Evolutionary conservation across 306 rosid genomes (phyloP), one percentile per base, ranked within the genome.

Genomic region (Arachis stenosperma): DNA sequence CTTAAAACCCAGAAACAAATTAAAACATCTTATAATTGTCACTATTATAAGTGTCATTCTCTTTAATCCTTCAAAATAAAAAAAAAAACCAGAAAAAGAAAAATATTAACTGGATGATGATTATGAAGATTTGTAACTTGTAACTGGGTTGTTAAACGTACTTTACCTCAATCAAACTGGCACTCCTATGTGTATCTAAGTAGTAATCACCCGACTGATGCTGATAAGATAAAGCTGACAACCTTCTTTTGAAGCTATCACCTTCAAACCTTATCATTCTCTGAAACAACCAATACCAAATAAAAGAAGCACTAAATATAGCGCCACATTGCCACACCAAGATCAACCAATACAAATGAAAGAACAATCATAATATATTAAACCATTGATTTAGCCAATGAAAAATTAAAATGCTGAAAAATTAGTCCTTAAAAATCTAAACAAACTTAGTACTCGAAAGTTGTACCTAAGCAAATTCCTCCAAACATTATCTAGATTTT

Each of bases 121-220:
- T 53, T 39, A 33, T 10, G 59, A 81, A 73, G 67, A 55, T 61
- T 37, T 39, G 40, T 55, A 46, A 41, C 37, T 60, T 72, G 52
- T 22, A 58, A 42, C 58, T 57, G 27, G 63, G 37, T 17, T 22
- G 70, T 46, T 7, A 29, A 47, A 41, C 30, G 3, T 12, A 59
- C 17, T 33, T 41, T 90, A 93, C 98, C 97, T 93, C 89, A 44
- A 65, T 81, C 51, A 86, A 78, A 81, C 84, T 57, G 71, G 65
- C 75, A 70, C 69, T 65, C 81, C 81, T 79, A 37, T 22, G 83
- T 5, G 82, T 75, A 78, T 77, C 86, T 77, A 83, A 66, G 58
- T 80, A 29, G 79, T 55, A 60, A 77, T 88, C 81, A 75, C 42
- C 69, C 27, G 57, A 46, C 44, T 65, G 81, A 56, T 60, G 81